A percentile compares a stretch with the other conserved stretches of the same genome.
Conservation (phyloP, 257 asterid genomes). For the Solanum microdontum region DNA sequence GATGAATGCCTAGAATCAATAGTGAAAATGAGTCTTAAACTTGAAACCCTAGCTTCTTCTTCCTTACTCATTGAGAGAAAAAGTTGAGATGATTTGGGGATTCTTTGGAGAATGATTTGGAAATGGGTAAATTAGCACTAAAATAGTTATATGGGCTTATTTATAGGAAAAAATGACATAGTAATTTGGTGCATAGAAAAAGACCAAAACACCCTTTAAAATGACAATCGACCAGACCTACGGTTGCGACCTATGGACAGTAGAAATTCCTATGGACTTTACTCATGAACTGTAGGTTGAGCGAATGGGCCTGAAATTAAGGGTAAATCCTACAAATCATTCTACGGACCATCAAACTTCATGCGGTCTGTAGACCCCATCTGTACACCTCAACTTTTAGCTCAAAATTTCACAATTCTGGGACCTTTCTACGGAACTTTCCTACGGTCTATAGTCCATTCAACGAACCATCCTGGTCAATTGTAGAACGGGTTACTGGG, state of each 20-base stretch:
- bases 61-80: neutral
- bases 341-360: neutral
- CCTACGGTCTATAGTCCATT: neutral
- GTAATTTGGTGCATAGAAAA: neutral
- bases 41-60: neutral
- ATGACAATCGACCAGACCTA: too few species aligned
- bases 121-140: neutral
- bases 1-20: neutral
- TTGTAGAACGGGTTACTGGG: neutral
- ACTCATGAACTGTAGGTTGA: neutral
- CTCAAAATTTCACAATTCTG: neutral
- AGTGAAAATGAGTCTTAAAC: too few species aligned
- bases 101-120: neutral
- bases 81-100: neutral
- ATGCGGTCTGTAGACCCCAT: neutral
- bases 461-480: neutral
- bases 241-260: neutral
- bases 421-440: neutral
- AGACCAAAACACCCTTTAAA: neutral
- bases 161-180: neutral
- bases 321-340: neutral
- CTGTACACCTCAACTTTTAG: neutral
- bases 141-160: neutral
- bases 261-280: neutral
- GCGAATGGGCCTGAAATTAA: neutral